Evolutionary conservation across 2,329 filamentous ascomycete genomes (phyloP), one percentile per base, ranked within the genome.

Genomic region (Arthrobotrys sphaeroides): DNA sequence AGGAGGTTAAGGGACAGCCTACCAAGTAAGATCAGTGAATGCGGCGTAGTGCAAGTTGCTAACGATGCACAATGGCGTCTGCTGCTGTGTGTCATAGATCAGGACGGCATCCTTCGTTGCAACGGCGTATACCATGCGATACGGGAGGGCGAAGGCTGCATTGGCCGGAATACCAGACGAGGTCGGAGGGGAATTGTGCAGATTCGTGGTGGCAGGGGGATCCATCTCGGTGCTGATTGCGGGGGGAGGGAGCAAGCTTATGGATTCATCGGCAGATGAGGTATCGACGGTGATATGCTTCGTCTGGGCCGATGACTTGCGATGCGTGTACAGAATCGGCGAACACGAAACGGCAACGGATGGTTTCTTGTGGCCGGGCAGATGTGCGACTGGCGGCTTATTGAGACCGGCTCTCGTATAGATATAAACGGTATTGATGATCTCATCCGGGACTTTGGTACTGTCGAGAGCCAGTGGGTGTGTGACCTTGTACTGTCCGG

Each of bases 21-120:
- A 97, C 95, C 95, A 99, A 33, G 93, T 91, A 73, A 99, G 84
- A 82, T 99, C 95, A 0, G 95, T 99, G 81, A 99, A 99, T 0
- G 95, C 98, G 3, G 95, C 94, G 82, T 94, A 97, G 82, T 99
- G 95, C 78, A 99, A 84, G 81, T 99, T 99, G 87, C 93, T 98
- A 55, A 99, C 94, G 40, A 98, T 87, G 81, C 93, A 97, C 36
- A 99, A 85, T 1, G 95, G 95, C 5, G 93, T 96, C 80, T 94
- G 91, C 81, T 99, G 95, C 81, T 99, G 95, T 0, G 95, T 99
- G 83, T 99, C 95, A 81, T 99, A 99, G 20, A 99, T 87, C 45
- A 97, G 85, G 2, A 99, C 92, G 0, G 95, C 92, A 83, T 99
- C 95, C 81, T 98, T 94, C 0, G 95, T 99, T 5, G 95, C 96